A percentile compares a stretch with the other conserved stretches of the same genome.
Evolutionary conservation across 306 rosid species (phyloP).

Genomic region (Neltuma alba): DNA sequence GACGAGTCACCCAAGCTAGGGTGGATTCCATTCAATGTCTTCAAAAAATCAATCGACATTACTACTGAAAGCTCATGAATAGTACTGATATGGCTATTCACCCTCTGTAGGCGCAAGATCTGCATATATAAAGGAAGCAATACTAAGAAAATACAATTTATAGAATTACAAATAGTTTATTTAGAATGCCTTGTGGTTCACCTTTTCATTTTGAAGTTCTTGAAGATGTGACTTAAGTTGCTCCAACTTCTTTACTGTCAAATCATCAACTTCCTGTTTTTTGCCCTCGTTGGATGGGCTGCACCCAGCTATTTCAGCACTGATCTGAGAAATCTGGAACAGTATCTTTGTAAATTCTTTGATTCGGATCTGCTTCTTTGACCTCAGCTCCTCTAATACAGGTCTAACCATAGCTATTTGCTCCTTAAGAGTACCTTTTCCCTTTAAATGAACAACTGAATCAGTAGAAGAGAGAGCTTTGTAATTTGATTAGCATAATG

Average conservation of each 20-base stretch:
- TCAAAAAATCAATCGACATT: constrained; percentile 69
- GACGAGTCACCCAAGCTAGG: constrained; percentile 70
- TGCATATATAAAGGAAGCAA: constrained; percentile 39
- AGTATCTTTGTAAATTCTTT: constrained; percentile 61
- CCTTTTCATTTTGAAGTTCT: constrained; percentile 90
- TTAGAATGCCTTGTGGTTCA: constrained; percentile 24
- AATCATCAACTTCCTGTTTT: constrained; percentile 52
- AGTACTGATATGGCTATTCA: constrained; percentile 52
- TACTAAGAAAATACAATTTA: constrained; percentile 15
- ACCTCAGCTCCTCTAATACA: constrained; percentile 69
- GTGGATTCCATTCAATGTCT: constrained; percentile 64
- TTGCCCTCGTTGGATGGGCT: constrained; percentile 41
- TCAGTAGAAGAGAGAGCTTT: constrained; percentile 30
- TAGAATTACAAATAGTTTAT: constrained; percentile 10
- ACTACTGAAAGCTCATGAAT: constrained; percentile 68
- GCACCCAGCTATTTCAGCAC: constrained; percentile 72
- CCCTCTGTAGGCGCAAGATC: constrained; percentile 77
- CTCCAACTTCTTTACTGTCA: constrained; percentile 65
- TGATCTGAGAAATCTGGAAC: constrained; percentile 64
- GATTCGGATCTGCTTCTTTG: constrained; percentile 66
- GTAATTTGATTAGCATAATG: constrained; percentile 20
- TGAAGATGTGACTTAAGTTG: constrained; percentile 76
- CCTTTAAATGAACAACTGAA: constrained; percentile 55
- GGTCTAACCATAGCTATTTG: constrained; percentile 64
- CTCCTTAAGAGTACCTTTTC: constrained; percentile 73